Conservation (phyloP, 495 filamentous ascomycete genomes). For the Arthonia radiata region DNA sequence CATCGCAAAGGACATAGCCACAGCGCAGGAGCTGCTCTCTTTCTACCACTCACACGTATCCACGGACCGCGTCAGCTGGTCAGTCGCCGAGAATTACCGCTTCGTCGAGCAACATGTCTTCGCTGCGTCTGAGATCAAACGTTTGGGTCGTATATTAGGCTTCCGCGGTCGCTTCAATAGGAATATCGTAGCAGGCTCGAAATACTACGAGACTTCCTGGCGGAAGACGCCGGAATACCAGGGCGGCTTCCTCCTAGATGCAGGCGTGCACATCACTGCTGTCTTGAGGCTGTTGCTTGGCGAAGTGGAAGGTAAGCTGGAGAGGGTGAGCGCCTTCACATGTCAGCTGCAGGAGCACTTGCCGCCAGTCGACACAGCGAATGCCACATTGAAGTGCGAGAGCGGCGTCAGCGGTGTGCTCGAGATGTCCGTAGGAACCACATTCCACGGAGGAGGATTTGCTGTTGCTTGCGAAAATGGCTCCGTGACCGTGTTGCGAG, state of each 20-base stretch:
- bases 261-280: conserved; percentile 49
- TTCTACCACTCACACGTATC: conserved; percentile 31
- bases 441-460: conserved; percentile 27
- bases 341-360: conserved; percentile 32
- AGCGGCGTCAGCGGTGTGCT: conserved; percentile 39
- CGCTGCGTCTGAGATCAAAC: conserved; percentile 28
- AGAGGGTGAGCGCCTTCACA: conserved; percentile 31
- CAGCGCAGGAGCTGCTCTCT: conserved; percentile 32
- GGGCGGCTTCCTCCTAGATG: conserved; percentile 58
- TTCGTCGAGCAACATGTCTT: conserved; percentile 32
- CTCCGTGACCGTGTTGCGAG: conserved; percentile 23
- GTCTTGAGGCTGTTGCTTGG: conserved; percentile 35
- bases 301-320: conserved; percentile 19
- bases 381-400: conserved; percentile 32
- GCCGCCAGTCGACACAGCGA: conserved; percentile 50
- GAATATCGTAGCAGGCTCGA: conserved; percentile 27
- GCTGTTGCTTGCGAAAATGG: conserved; percentile 24
- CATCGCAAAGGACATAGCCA: conserved; percentile 38
- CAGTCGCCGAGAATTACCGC: conserved; percentile 56
- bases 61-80: conserved; percentile 24
- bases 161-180: conserved; percentile 33
- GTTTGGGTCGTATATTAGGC: conserved; percentile 35
- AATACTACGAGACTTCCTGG: conserved; percentile 49
- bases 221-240: conserved; percentile 45
- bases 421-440: conserved; percentile 38